These are phyloP conservation scores for Primulina eburnea DNA, from an alignment of 257 asterid species.

Conservation along the genomic window DNA sequence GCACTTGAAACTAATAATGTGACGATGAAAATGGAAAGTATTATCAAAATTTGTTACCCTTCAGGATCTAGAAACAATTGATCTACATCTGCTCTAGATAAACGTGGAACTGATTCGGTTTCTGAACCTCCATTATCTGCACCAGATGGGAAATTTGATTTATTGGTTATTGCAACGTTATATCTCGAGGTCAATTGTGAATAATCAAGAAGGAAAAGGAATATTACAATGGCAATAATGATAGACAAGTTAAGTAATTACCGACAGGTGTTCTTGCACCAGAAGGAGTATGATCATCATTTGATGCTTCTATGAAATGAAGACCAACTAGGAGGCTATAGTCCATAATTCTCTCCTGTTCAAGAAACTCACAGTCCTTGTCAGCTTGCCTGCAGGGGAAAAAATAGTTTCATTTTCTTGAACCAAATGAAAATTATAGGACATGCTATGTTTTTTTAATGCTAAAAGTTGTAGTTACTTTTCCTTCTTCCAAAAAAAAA, in stretches of 20 bases:
- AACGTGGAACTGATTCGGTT: conserved; percentile 52
- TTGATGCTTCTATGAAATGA: conserved; percentile 51
- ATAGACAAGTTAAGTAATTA: conserved; percentile 20
- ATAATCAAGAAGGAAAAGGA: neutral
- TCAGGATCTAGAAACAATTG: conserved; percentile 71
- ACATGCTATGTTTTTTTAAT: neutral
- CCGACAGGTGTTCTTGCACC: conserved; percentile 40
- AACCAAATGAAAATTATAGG: neutral
- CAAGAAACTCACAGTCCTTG: conserved; percentile 69
- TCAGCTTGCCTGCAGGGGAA: conserved; percentile 61
- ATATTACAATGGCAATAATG: too few species aligned
- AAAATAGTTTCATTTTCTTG: neutral
- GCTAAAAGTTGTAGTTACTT: neutral
- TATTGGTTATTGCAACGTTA: neutral
- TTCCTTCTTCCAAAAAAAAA: neutral
- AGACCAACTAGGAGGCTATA: conserved; percentile 76
- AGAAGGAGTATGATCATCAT: conserved; percentile 38
- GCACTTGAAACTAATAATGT: neutral
- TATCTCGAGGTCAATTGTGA: neutral
- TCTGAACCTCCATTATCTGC: conserved; percentile 62
- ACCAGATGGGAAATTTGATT: conserved; percentile 11
- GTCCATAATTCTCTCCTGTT: conserved; percentile 76
- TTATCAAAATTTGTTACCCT: conserved; percentile 47
- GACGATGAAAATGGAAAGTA: neutral
- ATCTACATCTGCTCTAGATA: conserved; percentile 72